phyloP scores from a whole-genome alignment of 2,329 filamentous ascomycete species.

The Incumbomyces delicatus region DNA sequence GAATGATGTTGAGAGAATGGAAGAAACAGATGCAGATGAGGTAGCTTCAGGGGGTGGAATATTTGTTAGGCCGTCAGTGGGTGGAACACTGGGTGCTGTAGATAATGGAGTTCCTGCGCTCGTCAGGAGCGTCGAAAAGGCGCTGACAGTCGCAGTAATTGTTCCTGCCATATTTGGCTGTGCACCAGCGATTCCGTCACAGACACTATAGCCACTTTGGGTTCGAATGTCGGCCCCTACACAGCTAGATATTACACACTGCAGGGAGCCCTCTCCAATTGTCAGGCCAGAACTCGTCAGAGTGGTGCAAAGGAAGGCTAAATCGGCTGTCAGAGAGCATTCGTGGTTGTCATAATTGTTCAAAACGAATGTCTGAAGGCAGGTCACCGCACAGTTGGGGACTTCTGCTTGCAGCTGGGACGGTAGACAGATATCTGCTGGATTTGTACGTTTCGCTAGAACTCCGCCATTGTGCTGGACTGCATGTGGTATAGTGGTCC shows the following conservation, averaged over 20 bases:
- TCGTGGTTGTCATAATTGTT: constrained; percentile 44
- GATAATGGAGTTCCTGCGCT: constrained; percentile 21
- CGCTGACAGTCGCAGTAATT: constrained; percentile 48
- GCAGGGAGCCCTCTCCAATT: constrained; percentile 59
- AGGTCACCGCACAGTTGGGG: constrained; percentile 48
- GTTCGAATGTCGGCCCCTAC: constrained; percentile 29
- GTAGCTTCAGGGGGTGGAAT: constrained; percentile 16
- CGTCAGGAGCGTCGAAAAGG: constrained; percentile 29
- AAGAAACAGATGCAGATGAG: constrained; percentile 5
- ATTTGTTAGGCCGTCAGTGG: constrained; percentile 12
- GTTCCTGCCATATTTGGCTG: constrained; percentile 49
- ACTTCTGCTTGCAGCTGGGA: constrained; percentile 13
- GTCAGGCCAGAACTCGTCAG: constrained; percentile 54
- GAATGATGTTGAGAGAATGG: no score
- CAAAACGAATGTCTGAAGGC: constrained; percentile 54
- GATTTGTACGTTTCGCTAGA: constrained; percentile 9
- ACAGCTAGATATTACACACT: constrained; percentile 56
- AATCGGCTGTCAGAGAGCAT: constrained; percentile 43
- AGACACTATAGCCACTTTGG: constrained; percentile 45
- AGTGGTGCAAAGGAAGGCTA: constrained; percentile 56
- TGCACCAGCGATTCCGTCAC: constrained; percentile 41
- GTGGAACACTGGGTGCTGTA: constrained; percentile 10
- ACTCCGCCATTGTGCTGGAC: not conserved
- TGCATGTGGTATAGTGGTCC: constrained; percentile 2
- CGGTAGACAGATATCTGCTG: constrained; percentile 17